Evolutionary conservation across 2,329 filamentous ascomycete genomes (phyloP).

Genomic region (Ophioceras dolichostomum): DNA sequence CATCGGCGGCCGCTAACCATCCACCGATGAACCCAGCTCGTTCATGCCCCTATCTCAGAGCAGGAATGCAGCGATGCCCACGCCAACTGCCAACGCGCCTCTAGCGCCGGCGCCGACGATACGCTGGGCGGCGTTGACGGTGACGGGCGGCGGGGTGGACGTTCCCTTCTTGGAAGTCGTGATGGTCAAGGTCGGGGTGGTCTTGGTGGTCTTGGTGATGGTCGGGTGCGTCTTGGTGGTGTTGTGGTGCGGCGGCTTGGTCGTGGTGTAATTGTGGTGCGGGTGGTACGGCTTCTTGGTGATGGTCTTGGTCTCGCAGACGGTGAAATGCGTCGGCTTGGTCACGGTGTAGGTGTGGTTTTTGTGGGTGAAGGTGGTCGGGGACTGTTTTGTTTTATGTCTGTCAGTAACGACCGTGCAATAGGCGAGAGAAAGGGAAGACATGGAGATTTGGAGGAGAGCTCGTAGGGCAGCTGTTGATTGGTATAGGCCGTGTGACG

Average conservation of each 20-base stretch:
- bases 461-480: background rate
- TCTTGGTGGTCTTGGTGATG: background rate
- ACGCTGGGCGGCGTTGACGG: background rate
- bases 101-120: background rate
- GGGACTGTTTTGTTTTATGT: slow-evolving; percentile 3
- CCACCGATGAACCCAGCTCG: too few species aligned
- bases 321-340: slow-evolving; percentile 21
- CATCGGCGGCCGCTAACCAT: too few species aligned
- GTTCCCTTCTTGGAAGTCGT: background rate
- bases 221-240: background rate
- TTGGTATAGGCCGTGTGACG: background rate
- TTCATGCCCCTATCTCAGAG: background rate
- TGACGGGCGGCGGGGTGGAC: background rate
- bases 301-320: slow-evolving; percentile 15
- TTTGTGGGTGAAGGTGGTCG: slow-evolving; percentile 24
- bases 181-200: background rate
- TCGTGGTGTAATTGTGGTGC: background rate
- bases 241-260: background rate
- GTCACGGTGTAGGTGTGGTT: slow-evolving; percentile 31
- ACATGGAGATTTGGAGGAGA: background rate
- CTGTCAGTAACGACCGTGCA: background rate
- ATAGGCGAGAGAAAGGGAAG: background rate
- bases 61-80: background rate
- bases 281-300: slow-evolving; percentile 1
- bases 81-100: background rate